Base-by-base conservation (phyloP, 2,329 filamentous ascomycete species). In the Xylariaceae sp. region DNA sequence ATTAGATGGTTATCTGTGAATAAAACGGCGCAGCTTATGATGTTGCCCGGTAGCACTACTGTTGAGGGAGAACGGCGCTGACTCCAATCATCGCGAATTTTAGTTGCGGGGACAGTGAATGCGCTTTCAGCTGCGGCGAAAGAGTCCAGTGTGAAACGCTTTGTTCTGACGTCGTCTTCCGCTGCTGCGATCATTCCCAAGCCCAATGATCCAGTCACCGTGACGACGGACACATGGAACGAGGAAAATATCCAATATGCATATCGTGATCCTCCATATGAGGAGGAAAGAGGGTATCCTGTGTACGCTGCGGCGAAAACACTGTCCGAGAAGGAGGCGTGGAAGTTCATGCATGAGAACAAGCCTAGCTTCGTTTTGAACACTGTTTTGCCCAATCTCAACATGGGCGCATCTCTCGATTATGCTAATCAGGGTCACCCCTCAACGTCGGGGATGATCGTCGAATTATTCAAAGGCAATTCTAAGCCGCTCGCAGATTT, bases 221-320 rank as follows among this genome's bases (percentile, higher is more conserved):
- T 61, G 1, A 54, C 51, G 11, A 35, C 52, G 10, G 53, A 54
- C 14, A 58, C 47, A 0, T 63, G 58, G 58, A 62, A 62, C 35
- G 57, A 60, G 3, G 47, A 45, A 10, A 35, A 39, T 0, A 48
- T 62, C 10, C 17, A 47, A 7, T 33, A n/a, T 2, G 61, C 57
- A 1, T 60, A 56, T 22, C 48, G 47, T 4, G 47, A 53, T 11
- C 58, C 47, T 12, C 55, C 54, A 1, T 55, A 57, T 31, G 52
- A 53, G 19, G 17, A 30, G 3, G 43, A 55, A 12, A 52, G 49
- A 3, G 17, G 31, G 1, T 42, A 35, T 15, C 30, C 39, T 5
- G 58, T 59, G 11, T 61, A 61, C 30, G 46, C 47, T 3, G 59
- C 59, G 5, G 53, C 52, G 48, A 60, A 62, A 50, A 54, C 46